A percentile compares a stretch with the other conserved stretches of the same genome.
phyloP scores from a whole-genome alignment of 2,329 filamentous ascomycete species.

The Colletotrichum higginsianum region DNA sequence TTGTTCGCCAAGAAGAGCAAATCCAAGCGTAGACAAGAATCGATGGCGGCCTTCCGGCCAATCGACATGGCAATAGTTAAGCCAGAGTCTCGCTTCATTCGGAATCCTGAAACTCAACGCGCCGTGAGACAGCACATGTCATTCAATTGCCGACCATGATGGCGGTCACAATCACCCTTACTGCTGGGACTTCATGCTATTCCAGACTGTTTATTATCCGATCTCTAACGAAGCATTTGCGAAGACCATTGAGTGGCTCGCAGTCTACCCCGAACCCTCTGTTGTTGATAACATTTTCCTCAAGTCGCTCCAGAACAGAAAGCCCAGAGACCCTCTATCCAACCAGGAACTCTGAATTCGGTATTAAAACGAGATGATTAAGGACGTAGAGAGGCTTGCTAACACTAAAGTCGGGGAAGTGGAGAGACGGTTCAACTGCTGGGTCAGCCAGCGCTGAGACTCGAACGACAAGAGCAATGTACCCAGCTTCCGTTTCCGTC shows the following conservation, averaged over 20 bases:
- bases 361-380: slow-evolving; percentile 43
- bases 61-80: slow-evolving; percentile 43
- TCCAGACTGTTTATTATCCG: slow-evolving; percentile 44
- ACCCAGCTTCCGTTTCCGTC: slow-evolving; percentile 41
- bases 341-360: slow-evolving; percentile 39
- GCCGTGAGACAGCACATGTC: slow-evolving; percentile 30
- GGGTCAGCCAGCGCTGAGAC: slow-evolving; percentile 35
- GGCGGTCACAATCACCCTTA: slow-evolving; percentile 45
- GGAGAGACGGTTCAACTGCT: slow-evolving; percentile 42
- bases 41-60: slow-evolving; percentile 12
- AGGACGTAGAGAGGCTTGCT: slow-evolving; percentile 42
- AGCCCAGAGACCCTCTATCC: background rate
- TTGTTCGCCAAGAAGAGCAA: too few relatives aligned
- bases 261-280: slow-evolving; percentile 40
- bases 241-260: slow-evolving; percentile 42
- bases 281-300: slow-evolving; percentile 26
- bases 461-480: slow-evolving; percentile 14
- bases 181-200: slow-evolving; percentile 46
- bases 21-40: background rate
- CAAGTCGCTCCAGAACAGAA: background rate
- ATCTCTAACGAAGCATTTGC: slow-evolving; percentile 42
- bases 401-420: slow-evolving; percentile 39
- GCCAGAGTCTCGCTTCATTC: slow-evolving; percentile 36
- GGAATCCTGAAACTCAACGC: slow-evolving; percentile 38
- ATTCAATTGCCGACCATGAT: slow-evolving; percentile 42